phyloP scores from a whole-genome alignment of 768 basidiomycete species.

The Mycena sanguinolenta region DNA sequence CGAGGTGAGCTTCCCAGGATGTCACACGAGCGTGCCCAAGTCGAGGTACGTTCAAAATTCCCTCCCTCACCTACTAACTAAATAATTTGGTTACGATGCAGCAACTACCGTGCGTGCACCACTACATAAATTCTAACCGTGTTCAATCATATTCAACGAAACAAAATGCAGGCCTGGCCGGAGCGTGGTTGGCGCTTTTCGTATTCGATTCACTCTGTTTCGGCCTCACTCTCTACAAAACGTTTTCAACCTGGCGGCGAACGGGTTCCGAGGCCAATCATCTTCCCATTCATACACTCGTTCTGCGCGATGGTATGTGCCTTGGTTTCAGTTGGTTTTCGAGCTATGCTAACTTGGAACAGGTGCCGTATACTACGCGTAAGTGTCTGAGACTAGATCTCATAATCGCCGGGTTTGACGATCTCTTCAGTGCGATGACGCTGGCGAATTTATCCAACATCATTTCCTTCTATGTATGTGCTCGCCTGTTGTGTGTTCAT shows the following conservation, averaged over 20 bases:
- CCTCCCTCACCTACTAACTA: not conserved
- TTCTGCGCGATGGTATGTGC: not conserved
- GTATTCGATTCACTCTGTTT: not conserved
- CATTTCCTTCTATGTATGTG: not conserved
- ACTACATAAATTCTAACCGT: no score
- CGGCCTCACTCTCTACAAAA: conserved; percentile 2
- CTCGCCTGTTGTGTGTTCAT: no score
- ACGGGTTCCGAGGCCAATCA: not conserved
- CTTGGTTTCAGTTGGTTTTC: no score
- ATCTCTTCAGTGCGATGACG: not conserved
- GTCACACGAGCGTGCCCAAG: not conserved
- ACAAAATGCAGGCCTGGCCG: not conserved
- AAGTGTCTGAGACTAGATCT: not conserved
- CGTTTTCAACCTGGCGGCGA: not conserved
- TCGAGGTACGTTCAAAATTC: not conserved
- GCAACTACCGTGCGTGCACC: not conserved
- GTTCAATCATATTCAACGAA: not conserved
- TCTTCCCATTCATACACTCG: not conserved
- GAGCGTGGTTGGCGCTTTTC: not conserved
- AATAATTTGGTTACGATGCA: not conserved
- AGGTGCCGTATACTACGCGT: conserved; percentile 1
- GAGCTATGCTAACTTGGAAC: not conserved
- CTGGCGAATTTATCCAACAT: conserved; percentile 5
- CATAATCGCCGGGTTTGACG: not conserved
- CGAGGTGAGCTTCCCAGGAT: not conserved